A percentile compares a stretch with the other conserved stretches of the same genome.
These are phyloP conservation scores for Escovopsis sp. DNA, from an alignment of 2,329 filamentous ascomycete species.

Conservation along the genomic window DNA sequence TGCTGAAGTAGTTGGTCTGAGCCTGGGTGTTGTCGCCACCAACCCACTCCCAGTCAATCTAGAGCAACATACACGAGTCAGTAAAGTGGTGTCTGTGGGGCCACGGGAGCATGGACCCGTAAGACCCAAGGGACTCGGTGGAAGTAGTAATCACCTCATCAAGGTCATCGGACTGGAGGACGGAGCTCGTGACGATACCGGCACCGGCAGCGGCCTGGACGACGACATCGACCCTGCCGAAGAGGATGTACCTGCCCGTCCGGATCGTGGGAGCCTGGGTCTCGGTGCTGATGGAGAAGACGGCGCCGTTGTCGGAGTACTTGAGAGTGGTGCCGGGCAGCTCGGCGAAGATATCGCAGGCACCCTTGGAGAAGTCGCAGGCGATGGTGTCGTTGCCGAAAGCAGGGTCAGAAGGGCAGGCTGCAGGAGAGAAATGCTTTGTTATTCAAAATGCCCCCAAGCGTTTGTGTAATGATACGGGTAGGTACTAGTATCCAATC, in stretches of 20 bases:
- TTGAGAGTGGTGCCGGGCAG: slow-evolving; percentile 32
- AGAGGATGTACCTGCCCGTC: slow-evolving; percentile 87
- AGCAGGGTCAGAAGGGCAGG: slow-evolving; percentile 62
- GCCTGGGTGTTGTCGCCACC: slow-evolving; percentile 55
- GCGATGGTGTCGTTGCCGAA: slow-evolving; percentile 42
- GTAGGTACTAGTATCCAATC: too few species aligned
- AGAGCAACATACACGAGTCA: background rate
- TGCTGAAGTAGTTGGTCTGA: slow-evolving; percentile 74
- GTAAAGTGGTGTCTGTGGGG: background rate
- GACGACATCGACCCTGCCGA: slow-evolving; percentile 69
- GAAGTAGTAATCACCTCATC: slow-evolving; percentile 32
- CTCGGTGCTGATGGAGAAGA: slow-evolving; percentile 53
- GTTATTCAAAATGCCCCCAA: too few species aligned
- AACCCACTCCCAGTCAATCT: slow-evolving; percentile 96
- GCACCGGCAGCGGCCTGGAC: slow-evolving; percentile 66
- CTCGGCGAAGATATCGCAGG: slow-evolving; percentile 39
- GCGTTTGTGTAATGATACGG: background rate
- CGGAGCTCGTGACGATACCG: slow-evolving; percentile 80
- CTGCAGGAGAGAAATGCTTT: slow-evolving; percentile 15
- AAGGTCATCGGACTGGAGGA: slow-evolving; percentile 78
- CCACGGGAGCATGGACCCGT: too few species aligned
- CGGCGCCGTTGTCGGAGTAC: slow-evolving; percentile 35
- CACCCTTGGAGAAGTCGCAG: slow-evolving; percentile 67
- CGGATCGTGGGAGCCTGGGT: slow-evolving; percentile 58
- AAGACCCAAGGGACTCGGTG: too few species aligned